A percentile compares a stretch with the other conserved stretches of the same genome.
Evolutionary conservation across 2,329 filamentous ascomycete species (phyloP).

Genomic region (Immersiporthe knoxdaviesiana): DNA sequence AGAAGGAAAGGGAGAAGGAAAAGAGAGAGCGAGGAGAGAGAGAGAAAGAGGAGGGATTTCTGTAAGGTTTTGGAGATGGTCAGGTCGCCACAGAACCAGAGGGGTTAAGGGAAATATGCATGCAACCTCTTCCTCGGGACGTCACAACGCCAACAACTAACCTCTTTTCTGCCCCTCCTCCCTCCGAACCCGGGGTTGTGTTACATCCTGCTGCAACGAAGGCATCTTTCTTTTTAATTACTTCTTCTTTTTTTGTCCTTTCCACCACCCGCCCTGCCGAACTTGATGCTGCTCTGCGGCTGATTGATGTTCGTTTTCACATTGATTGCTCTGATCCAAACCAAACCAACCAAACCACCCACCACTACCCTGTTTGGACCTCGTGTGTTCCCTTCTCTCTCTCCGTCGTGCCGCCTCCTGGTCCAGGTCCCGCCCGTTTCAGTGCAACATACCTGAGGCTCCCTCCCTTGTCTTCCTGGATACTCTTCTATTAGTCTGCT

Average conservation of each 20-base stretch:
- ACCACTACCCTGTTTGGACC: neutral
- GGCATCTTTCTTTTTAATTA: neutral
- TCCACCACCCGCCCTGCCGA: neutral
- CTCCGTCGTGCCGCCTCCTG: constrained; percentile 6
- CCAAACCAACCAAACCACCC: neutral
- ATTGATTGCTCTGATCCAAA: neutral
- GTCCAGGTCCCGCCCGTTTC: constrained; percentile 5
- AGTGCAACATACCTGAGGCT: neutral
- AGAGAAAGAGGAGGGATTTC: neutral
- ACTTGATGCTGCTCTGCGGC: neutral
- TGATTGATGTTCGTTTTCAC: too few relatives aligned
- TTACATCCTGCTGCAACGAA: neutral
- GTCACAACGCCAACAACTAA: neutral
- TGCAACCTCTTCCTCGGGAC: neutral
- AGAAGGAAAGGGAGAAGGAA: neutral
- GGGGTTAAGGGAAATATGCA: neutral
- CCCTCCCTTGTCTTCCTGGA: neutral
- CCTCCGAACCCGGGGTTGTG: neutral
- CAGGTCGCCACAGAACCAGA: too few relatives aligned
- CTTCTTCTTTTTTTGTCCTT: neutral
- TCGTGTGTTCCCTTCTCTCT: constrained; percentile 3
- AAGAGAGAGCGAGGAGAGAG: neutral
- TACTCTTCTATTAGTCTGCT: neutral
- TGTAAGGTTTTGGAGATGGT: neutral
- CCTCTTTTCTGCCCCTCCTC: neutral